Conservation (phyloP, 2,329 filamentous ascomycete species). For the Colletotrichum sp. region DNA sequence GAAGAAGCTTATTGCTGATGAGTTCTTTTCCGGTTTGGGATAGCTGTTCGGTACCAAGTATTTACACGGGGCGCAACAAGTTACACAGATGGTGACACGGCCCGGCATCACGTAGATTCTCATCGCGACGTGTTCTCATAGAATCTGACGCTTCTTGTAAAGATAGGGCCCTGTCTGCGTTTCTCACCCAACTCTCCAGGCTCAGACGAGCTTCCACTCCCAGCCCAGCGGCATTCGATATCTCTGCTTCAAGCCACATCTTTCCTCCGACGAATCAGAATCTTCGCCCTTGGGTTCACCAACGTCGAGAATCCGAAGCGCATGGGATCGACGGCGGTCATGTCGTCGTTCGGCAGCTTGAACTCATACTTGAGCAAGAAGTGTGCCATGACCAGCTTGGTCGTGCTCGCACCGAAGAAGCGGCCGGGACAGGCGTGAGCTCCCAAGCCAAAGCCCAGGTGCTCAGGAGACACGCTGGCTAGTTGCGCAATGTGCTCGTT, state of each 20-base stretch:
- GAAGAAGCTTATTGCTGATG: not conserved
- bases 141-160: not conserved
- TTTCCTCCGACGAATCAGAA: not conserved
- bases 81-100: not conserved
- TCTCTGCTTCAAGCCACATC: not conserved
- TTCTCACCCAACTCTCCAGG: not conserved
- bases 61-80: too few species aligned
- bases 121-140: not conserved
- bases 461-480: slow-evolving; percentile 39
- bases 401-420: slow-evolving; percentile 50
- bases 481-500: slow-evolving; percentile 38
- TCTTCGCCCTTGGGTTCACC: not conserved
- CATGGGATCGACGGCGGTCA: not conserved
- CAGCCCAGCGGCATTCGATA: not conserved
- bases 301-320: slow-evolving; percentile 3
- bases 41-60: not conserved
- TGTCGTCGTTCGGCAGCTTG: slow-evolving; percentile 38
- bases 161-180: not conserved
- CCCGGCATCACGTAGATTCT: not conserved
- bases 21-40: not conserved
- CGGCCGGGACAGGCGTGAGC: slow-evolving; percentile 52
- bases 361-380: slow-evolving; percentile 46
- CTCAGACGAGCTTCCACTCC: not conserved
- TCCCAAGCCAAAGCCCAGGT: slow-evolving; percentile 47
- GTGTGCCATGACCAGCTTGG: slow-evolving; percentile 47